A percentile compares a stretch with the other conserved stretches of the same genome.
Evolutionary conservation across 2,329 filamentous ascomycete genomes (phyloP).

Genomic region (Calonectria honghensis): DNA sequence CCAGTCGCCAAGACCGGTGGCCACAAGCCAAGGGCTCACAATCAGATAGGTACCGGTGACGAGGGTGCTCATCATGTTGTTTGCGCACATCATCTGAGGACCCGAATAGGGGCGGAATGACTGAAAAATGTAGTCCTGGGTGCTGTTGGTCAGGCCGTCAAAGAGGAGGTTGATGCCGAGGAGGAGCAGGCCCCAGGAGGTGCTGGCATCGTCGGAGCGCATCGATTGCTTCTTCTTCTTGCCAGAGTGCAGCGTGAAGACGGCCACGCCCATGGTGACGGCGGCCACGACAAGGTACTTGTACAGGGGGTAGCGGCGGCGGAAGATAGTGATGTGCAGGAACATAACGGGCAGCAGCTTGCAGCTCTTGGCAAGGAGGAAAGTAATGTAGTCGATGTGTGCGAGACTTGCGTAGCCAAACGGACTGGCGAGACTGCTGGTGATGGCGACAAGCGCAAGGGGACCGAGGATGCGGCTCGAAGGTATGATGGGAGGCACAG

Average conservation of each 20-base stretch:
- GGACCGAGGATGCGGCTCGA: constrained; percentile 83
- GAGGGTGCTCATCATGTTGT: constrained; percentile 90
- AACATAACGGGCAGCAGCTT: constrained; percentile 99
- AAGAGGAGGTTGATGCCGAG: constrained; percentile 94
- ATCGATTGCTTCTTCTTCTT: constrained; percentile 70
- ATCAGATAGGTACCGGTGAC: constrained; percentile 87
- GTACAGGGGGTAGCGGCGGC: constrained; percentile 91
- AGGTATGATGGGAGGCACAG: constrained; percentile 83
- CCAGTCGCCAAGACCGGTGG: constrained; percentile 78
- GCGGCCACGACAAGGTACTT: constrained; percentile 96
- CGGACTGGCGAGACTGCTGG: constrained; percentile 91
- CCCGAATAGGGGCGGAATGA: constrained; percentile 88
- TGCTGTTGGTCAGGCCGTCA: constrained; percentile 96
- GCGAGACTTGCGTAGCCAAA: constrained; percentile 95
- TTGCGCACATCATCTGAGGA: constrained; percentile 99
- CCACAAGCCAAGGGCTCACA: constrained; percentile 85
- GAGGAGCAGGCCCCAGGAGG: constrained; percentile 86
- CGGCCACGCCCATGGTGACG: constrained; percentile 93
- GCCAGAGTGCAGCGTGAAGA: constrained; percentile 92
- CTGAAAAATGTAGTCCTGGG: constrained; percentile 94
- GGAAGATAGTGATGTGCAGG: constrained; percentile 93
- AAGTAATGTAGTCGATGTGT: constrained; percentile 98
- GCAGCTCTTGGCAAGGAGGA: constrained; percentile 97
- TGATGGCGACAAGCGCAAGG: constrained; percentile 89
- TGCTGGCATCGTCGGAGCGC: constrained; percentile 73